Evolutionary conservation across 805 yeast genomes (phyloP).

Genomic region (Starmerella kuoi): DNA sequence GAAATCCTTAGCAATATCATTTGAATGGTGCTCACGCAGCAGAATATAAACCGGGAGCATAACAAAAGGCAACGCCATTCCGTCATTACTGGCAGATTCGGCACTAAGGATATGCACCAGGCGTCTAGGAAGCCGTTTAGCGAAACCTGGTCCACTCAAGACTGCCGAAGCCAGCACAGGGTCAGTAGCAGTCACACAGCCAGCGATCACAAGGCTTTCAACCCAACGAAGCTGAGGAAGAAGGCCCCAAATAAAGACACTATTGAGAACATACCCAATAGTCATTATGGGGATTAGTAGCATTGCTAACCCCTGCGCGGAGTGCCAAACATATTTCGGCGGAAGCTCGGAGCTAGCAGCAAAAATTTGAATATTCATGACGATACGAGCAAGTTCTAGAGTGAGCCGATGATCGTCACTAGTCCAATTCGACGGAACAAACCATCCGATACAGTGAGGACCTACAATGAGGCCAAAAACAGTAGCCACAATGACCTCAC

Average conservation of each 20-base stretch:
- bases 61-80: conserved; percentile 48
- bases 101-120: conserved; percentile 51
- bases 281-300: conserved; percentile 60
- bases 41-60: conserved; percentile 46
- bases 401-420: conserved; percentile 37
- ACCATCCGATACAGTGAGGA: conserved; percentile 75
- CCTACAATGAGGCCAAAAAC: conserved; percentile 79
- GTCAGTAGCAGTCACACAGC: conserved; percentile 68
- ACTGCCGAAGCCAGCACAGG: conserved; percentile 48
- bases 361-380: conserved; percentile 57
- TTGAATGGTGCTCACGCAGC: conserved; percentile 34
- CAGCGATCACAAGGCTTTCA: conserved; percentile 48
- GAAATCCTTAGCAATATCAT: conserved; percentile 52
- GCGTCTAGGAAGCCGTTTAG: conserved; percentile 47
- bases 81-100: conserved; percentile 68
- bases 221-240: conserved; percentile 46
- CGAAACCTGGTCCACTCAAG: conserved; percentile 56
- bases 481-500: conserved; percentile 84
- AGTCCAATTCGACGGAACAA: conserved; percentile 73
- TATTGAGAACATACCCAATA: conserved; percentile 54
- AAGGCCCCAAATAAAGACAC: conserved; percentile 48
- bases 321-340: conserved; percentile 47
- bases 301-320: conserved; percentile 46
- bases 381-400: conserved; percentile 36
- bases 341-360: conserved; percentile 67